Evolutionary conservation across 495 filamentous ascomycete genomes (phyloP).

Genomic region (Penicillium alfredii): DNA sequence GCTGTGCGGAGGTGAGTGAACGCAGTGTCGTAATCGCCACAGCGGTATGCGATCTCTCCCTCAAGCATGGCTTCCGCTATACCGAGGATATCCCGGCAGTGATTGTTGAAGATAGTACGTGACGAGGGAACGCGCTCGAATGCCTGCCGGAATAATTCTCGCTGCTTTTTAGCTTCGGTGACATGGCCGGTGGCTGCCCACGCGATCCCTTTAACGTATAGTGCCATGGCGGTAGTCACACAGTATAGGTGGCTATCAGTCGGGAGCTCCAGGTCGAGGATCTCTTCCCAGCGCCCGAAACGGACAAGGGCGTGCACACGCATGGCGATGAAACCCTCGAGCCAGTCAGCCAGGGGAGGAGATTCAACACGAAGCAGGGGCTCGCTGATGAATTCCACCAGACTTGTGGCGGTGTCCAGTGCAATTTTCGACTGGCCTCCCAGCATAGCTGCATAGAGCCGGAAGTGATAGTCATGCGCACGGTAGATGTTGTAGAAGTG

Average conservation of each 20-base stretch:
- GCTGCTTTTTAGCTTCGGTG: constrained; percentile 41
- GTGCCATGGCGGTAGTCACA: constrained; percentile 55
- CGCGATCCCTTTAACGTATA: constrained; percentile 62
- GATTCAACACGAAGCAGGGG: constrained; percentile 53
- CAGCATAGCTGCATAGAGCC: constrained; percentile 68
- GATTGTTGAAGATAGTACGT: constrained; percentile 62
- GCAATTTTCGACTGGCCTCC: constrained; percentile 52
- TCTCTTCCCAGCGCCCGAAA: constrained; percentile 60
- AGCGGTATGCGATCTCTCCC: constrained; percentile 62
- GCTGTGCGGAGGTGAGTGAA: constrained; percentile 49
- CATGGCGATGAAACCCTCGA: constrained; percentile 59
- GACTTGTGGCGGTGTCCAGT: constrained; percentile 44
- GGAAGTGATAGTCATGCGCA: constrained; percentile 60
- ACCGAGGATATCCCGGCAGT: constrained; percentile 50
- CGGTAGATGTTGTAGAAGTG: constrained; percentile 68
- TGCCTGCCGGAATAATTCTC: constrained; percentile 40
- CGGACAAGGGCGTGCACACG: constrained; percentile 59
- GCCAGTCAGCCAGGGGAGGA: constrained; percentile 68
- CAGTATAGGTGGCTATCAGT: constrained; percentile 50
- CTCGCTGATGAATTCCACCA: constrained; percentile 53
- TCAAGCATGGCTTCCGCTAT: constrained; percentile 59
- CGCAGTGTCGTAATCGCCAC: constrained; percentile 47
- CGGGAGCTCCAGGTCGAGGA: constrained; percentile 45
- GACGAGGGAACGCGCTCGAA: constrained; percentile 41
- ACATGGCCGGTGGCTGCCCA: constrained; percentile 48